Evolutionary conservation across 345 rosid genomes (phyloP), one percentile per base, ranked within the genome.

Genomic region (Ailanthus altissimus): DNA sequence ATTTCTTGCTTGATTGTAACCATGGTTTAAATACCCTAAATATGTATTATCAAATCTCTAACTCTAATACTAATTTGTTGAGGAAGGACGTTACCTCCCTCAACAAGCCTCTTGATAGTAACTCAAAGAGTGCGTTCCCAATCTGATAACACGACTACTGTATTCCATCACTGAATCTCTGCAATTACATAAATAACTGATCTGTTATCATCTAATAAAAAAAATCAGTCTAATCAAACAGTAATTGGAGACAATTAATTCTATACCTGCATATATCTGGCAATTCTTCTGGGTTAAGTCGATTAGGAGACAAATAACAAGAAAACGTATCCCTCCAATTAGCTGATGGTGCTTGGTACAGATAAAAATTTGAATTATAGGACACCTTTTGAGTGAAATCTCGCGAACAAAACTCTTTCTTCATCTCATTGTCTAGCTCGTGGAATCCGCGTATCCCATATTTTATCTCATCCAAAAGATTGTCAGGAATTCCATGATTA

Each of bases 71-170:
- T n/a, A n/a, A n/a, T n/a, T n/a, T n/a, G n/a, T n/a, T n/a, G n/a
- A n/a, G n/a, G n/a, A n/a, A n/a, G n/a, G n/a, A n/a, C n/a, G n/a
- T n/a, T n/a, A n/a, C n/a, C n/a, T n/a, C n/a, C n/a, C n/a, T n/a
- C n/a, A n/a, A n/a, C n/a, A n/a, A n/a, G 86, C 80, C 77, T 82
- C 85, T n/a, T 1, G 83, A 86, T 0, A 86, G 56, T 51, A 86
- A 43, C 53, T 77, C 78, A 0, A 74, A 75, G 16, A 82, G 16
- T 7, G 70, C 36, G 45, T 42, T 5, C 70, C 82, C 12, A 74
- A 43, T 26, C 15, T 26, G 64, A 15, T 23, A 12, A 74, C 75
- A 47, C 50, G 65, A 14, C 38, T 36, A 13, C 67, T 46, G 61
- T 79, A 74, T 1, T 59, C 65, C 23, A 67, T 12, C 50, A 79